Evolutionary conservation across 352 stramenopile species (phyloP), one percentile per base, ranked within the genome.

Genomic region (Phytophthora tubulina): DNA sequence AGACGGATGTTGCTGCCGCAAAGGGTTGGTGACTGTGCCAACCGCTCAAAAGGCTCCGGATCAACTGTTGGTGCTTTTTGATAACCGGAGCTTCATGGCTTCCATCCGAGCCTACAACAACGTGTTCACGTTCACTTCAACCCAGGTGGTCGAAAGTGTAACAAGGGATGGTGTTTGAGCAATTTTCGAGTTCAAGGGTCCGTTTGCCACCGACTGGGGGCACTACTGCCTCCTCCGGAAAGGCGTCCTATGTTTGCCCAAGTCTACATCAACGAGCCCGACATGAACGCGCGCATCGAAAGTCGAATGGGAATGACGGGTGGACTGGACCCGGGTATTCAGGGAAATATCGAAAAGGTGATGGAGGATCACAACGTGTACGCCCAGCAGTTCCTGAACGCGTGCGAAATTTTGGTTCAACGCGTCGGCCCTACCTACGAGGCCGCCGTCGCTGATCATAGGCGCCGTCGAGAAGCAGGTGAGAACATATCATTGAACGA

Each of bases 121-220:
- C 15, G 38, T 66, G 4, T 72, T 66, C 38, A 55, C 64, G 0
- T 72, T 72, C 44, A 72, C 46, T 11, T 72, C 55, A 7, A 46
- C 62, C 1, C 46, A 52, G 9, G 44, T 63, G 5, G 39, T 63
- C 6, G 51, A 61, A 45, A 50, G 32, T 4, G 11, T 62, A 6
- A 54, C 60, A 10, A 17, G 50, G 4, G 3, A 10, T 6, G 52
- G 62, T 15, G 21, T 64, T 2, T 64, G n/a, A 21, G 52, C 44
- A 70, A 44, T 8, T 70, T 38, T 38, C 21, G 46, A 6, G 36
- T 61, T 1, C 13, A 49, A 17, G 64, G 64, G 2, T 32, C 46
- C 1, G 21, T 66, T 2, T 55, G 64, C 31, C 55, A 64, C 21
- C 49, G 3, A 1, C 6, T 62, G 30, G 55, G 55, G 0, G 56